These are phyloP conservation scores for Starmerella ratchasimensis DNA, from an alignment of 805 yeast species.

Conservation along the genomic window DNA sequence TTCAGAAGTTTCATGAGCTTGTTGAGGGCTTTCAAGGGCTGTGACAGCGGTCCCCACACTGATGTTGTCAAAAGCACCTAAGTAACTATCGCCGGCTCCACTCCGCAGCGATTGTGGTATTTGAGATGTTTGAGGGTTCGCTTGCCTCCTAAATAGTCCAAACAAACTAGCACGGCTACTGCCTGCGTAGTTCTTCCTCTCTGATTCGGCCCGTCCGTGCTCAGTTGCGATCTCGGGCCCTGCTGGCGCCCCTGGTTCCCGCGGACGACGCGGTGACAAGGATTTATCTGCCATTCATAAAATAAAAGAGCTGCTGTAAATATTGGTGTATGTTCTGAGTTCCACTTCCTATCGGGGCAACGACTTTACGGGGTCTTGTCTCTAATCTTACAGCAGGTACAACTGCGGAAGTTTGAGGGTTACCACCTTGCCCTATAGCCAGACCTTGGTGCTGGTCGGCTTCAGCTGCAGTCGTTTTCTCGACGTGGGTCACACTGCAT, in stretches of 20 bases:
- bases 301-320: too few species aligned
- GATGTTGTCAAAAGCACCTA: slow-evolving; percentile 16
- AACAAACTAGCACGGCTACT: slow-evolving; percentile 16
- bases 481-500: too few species aligned
- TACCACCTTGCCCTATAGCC: too few species aligned
- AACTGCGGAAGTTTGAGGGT: too few species aligned
- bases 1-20: slow-evolving; percentile 9
- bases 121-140: slow-evolving; percentile 3
- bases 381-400: too few species aligned
- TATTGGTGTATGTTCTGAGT: too few species aligned
- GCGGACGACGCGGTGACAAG: slow-evolving; percentile 12
- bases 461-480: too few species aligned
- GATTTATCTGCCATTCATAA: slow-evolving; percentile 8
- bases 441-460: too few species aligned
- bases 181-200: slow-evolving; percentile 2
- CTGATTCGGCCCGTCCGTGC: slow-evolving; percentile 5
- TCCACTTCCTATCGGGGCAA: too few species aligned
- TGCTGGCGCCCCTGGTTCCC: slow-evolving; percentile 8
- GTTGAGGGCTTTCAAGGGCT: slow-evolving; percentile 13
- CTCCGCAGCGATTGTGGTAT: slow-evolving; percentile 4
- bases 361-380: too few species aligned
- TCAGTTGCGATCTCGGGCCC: slow-evolving; percentile 4
- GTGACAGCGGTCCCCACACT: slow-evolving; percentile 7
- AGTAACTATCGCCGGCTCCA: slow-evolving; percentile 11
- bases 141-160: slow-evolving; percentile 16